Percentiles rank a stretch among this genome's conserved stretches.
These are phyloP conservation scores for Dendrobium chrysotoxum DNA, from an alignment of 106 monocot genomes.

Conservation along the genomic window DNA sequence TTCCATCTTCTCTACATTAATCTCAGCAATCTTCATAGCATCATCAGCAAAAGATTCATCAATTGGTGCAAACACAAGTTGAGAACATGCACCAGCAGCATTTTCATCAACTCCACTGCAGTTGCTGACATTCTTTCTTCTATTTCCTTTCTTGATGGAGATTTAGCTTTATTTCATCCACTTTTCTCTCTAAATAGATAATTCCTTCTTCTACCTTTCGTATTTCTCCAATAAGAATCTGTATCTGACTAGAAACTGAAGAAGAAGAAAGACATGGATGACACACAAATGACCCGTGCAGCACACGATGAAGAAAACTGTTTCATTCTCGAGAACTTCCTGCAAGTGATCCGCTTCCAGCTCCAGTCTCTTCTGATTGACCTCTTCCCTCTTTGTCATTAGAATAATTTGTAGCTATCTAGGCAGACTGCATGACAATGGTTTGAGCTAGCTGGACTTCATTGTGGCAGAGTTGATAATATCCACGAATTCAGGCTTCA, in stretches of 20 bases:
- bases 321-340: conserved; percentile 45
- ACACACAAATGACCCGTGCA: conserved; percentile 36
- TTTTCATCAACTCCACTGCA: no score
- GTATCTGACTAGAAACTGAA: conserved; percentile 46
- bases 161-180: conserved; percentile 45
- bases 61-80: no score
- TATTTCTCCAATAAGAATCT: conserved; percentile 63
- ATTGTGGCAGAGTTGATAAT: conserved; percentile 77
- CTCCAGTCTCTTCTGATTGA: conserved; percentile 20
- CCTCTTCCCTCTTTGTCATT: conserved; percentile 13
- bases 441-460: conserved; percentile 18
- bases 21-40: conserved; percentile 16
- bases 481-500: conserved; percentile 79
- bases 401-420: not conserved
- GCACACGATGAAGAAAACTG: conserved; percentile 36
- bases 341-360: conserved; percentile 45
- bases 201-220: conserved; percentile 82
- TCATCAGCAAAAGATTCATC: no score
- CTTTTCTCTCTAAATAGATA: conserved; percentile 48
- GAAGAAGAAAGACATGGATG: conserved; percentile 31
- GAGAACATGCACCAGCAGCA: no score
- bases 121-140: conserved; percentile 31
- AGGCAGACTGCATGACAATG: no score
- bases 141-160: conserved; percentile 12
- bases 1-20: conserved; percentile 59